These are phyloP conservation scores for Liquidambar formosana DNA, from an alignment of 164 flowering plant genomes.

Conservation along the genomic window DNA sequence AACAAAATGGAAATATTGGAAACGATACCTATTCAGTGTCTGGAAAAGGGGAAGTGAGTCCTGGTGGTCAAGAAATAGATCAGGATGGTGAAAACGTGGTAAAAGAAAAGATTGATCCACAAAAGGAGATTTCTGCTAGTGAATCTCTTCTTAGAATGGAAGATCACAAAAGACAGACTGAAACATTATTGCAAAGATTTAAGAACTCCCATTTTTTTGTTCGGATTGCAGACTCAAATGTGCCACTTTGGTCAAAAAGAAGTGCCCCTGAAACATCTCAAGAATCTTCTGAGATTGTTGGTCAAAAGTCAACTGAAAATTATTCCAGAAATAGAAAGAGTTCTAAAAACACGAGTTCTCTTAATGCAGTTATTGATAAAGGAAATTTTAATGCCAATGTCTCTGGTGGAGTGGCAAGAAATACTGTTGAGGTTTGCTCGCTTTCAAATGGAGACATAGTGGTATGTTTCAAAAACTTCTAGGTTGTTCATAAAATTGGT, in stretches of 20 bases:
- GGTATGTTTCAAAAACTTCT: slow-evolving; percentile 53
- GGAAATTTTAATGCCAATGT: slow-evolving; percentile 77
- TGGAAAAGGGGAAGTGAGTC: slow-evolving; percentile 23
- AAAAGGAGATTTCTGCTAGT: slow-evolving; percentile 60
- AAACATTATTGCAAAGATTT: slow-evolving; percentile 59
- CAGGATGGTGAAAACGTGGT: slow-evolving; percentile 38
- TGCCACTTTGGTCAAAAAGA: slow-evolving; percentile 78
- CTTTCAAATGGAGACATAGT: slow-evolving; percentile 92
- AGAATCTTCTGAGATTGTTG: slow-evolving; percentile 27
- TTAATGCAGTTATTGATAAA: slow-evolving; percentile 67
- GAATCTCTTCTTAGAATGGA: slow-evolving; percentile 86
- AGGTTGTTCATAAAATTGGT: slow-evolving; percentile 3
- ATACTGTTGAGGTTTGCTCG: slow-evolving; percentile 64
- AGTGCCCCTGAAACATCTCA: slow-evolving; percentile 25
- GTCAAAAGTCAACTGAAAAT: slow-evolving; percentile 22
- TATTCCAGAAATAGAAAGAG: slow-evolving; percentile 23
- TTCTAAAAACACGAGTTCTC: slow-evolving; percentile 21
- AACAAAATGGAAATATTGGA: slow-evolving; percentile 40
- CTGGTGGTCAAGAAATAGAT: slow-evolving; percentile 31
- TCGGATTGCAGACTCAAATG: slow-evolving; percentile 75
- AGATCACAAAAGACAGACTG: slow-evolving; percentile 72
- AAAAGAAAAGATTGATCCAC: slow-evolving; percentile 30
- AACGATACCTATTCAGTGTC: slow-evolving; percentile 17
- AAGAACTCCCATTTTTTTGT: slow-evolving; percentile 88
- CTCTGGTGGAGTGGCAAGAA: slow-evolving; percentile 87